Evolutionary conservation across 1,284 basidiomycete genomes (phyloP).

Genomic region (Golubevia pallescens): DNA sequence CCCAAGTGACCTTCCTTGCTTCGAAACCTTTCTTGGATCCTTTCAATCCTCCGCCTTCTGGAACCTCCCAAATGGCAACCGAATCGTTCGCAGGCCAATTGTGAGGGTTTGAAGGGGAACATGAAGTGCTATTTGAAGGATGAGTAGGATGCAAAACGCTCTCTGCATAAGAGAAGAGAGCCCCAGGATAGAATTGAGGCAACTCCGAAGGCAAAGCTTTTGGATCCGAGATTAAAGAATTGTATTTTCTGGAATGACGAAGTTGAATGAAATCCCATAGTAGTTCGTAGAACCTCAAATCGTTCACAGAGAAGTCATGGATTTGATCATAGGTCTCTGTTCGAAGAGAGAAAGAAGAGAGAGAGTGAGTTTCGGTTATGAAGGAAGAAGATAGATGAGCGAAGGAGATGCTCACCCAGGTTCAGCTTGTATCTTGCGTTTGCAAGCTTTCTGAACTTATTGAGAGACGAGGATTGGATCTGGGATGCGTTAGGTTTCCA

Average conservation of each 20-base stretch:
- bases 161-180: slow-evolving; percentile 25
- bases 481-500: slow-evolving; percentile 22
- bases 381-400: too few relatives aligned
- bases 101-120: slow-evolving; percentile 26
- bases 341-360: too few relatives aligned
- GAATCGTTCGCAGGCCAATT: slow-evolving; percentile 20
- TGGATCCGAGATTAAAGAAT: slow-evolving; percentile 21
- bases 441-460: slow-evolving; percentile 31
- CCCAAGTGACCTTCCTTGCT: slow-evolving; percentile 19
- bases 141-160: slow-evolving; percentile 41
- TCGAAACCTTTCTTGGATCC: slow-evolving; percentile 5
- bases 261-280: slow-evolving; percentile 35
- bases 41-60: slow-evolving; percentile 14
- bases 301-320: slow-evolving; percentile 30
- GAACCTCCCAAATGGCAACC: slow-evolving; percentile 22
- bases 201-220: slow-evolving; percentile 29
- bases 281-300: slow-evolving; percentile 24
- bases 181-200: slow-evolving; percentile 29
- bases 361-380: too few relatives aligned
- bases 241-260: slow-evolving; percentile 21
- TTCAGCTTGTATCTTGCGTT: slow-evolving; percentile 23
- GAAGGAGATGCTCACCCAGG: slow-evolving; percentile 4
- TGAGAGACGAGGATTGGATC: slow-evolving; percentile 19
- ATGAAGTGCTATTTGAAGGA: slow-evolving; percentile 25
- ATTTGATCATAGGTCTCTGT: slow-evolving; percentile 28